These are phyloP conservation scores for Ceratobasidium sp. DNA, from an alignment of 1,284 basidiomycete species.

Conservation along the genomic window DNA sequence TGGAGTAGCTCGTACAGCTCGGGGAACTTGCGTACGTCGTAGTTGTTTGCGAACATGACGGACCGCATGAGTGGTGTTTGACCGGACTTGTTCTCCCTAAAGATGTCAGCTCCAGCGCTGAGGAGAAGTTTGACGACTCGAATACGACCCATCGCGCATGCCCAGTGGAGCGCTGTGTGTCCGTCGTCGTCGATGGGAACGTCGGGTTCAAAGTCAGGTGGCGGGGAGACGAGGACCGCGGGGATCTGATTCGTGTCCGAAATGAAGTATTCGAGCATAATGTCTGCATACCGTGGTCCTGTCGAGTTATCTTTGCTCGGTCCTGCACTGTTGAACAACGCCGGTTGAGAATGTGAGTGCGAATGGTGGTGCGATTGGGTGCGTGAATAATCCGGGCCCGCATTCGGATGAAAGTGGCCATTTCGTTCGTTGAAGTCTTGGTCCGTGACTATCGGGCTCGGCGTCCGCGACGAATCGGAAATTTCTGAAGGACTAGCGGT, in stretches of 20 bases:
- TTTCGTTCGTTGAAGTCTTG: slow-evolving; percentile 48
- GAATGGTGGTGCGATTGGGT: background rate
- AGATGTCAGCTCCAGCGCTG: slow-evolving; percentile 95
- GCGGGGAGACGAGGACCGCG: slow-evolving; percentile 86
- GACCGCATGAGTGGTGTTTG: slow-evolving; percentile 98
- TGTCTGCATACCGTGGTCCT: slow-evolving; percentile 78
- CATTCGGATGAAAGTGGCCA: slow-evolving; percentile 48
- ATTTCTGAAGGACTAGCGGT: slow-evolving; percentile 85
- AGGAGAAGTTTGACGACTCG: slow-evolving; percentile 96
- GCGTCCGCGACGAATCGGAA: slow-evolving; percentile 88
- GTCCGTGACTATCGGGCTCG: slow-evolving; percentile 77
- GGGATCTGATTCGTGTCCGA: slow-evolving; percentile 97
- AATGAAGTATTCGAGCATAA: slow-evolving; percentile 99
- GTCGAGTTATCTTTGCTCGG: slow-evolving; percentile 25
- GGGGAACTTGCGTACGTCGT: slow-evolving; percentile 98
- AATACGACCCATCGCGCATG: slow-evolving; percentile 98
- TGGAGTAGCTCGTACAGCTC: slow-evolving; percentile 97
- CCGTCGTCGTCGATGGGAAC: slow-evolving; percentile 99
- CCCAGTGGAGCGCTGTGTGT: slow-evolving; percentile 98
- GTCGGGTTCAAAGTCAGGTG: slow-evolving; percentile 93
- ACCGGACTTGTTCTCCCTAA: slow-evolving; percentile 95
- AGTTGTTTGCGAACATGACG: slow-evolving; percentile 99
- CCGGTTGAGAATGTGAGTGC: slow-evolving; percentile 5
- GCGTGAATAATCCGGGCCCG: slow-evolving; percentile 53
- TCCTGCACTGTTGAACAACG: slow-evolving; percentile 25